phyloP scores from a whole-genome alignment of 1,139 yeast genomes.

The Blastobotrys indianensis region DNA sequence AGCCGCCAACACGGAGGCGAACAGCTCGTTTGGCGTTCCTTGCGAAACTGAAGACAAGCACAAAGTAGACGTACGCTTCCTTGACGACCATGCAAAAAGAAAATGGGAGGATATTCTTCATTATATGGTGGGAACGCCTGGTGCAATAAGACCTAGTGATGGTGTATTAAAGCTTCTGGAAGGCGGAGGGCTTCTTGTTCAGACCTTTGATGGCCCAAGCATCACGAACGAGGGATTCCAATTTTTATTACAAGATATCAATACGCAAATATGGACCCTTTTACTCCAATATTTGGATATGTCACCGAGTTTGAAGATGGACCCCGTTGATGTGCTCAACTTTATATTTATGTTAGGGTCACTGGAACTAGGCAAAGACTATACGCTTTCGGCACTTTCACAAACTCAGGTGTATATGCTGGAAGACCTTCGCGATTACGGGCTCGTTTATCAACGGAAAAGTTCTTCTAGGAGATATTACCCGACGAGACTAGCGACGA shows the following conservation, averaged over 20 bases:
- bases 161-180: conserved; percentile 36
- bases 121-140: conserved; percentile 76
- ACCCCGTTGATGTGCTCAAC: conserved; percentile 91
- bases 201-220: conserved; percentile 42
- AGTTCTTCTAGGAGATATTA: conserved; percentile 62
- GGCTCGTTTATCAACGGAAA: conserved; percentile 74
- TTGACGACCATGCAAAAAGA: conserved; percentile 74
- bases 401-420: conserved; percentile 82
- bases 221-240: conserved; percentile 94
- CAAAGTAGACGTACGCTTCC: conserved; percentile 53
- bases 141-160: conserved; percentile 47
- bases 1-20: conserved; percentile 48
- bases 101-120: conserved; percentile 96
- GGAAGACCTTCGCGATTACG: conserved; percentile 86
- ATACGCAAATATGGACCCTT: conserved; percentile 93
- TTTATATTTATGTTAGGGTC: conserved; percentile 92
- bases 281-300: conserved; percentile 79
- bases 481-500: conserved; percentile 88
- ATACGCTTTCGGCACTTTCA: conserved; percentile 63
- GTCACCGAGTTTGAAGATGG: conserved; percentile 82
- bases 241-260: conserved; percentile 83
- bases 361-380: conserved; percentile 82
- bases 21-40: conserved; percentile 50
- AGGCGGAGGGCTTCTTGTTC: conserved; percentile 86
- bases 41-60: conserved; percentile 46